Evolutionary conservation across 2,329 filamentous ascomycete species (phyloP).

Genomic region (Fonsecaea monophora): DNA sequence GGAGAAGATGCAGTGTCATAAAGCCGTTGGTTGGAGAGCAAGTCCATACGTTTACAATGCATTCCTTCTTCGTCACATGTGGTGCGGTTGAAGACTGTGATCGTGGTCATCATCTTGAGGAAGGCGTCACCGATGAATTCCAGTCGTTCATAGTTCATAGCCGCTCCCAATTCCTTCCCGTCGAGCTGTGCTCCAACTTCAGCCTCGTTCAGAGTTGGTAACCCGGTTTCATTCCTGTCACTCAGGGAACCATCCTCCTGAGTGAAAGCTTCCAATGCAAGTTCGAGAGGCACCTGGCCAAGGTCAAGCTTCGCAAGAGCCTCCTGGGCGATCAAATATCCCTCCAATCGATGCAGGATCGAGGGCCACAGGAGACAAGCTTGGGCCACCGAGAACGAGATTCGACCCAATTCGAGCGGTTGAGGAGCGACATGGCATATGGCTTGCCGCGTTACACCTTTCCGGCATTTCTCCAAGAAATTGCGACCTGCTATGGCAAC

Average conservation of each 20-base stretch:
- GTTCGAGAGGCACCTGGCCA: conserved; percentile 62
- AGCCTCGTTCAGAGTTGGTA: background rate
- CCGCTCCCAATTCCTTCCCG: conserved; percentile 69
- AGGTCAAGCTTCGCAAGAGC: conserved; percentile 71
- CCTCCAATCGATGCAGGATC: conserved; percentile 83
- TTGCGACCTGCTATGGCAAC: conserved; percentile 80
- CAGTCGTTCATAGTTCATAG: conserved; percentile 90
- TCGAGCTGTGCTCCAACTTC: conserved; percentile 7
- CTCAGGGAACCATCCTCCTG: conserved; percentile 88
- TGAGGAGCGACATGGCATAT: conserved; percentile 76
- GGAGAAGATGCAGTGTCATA: conserved; percentile 75
- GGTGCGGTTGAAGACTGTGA: conserved; percentile 78
- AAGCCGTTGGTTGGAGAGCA: conserved; percentile 90
- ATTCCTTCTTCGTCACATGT: conserved; percentile 83
- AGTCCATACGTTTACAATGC: conserved; percentile 87
- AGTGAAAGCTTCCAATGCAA: conserved; percentile 88
- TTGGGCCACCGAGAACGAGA: conserved; percentile 72
- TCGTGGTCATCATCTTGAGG: conserved; percentile 93
- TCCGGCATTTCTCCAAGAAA: conserved; percentile 72
- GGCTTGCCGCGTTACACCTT: conserved; percentile 55
- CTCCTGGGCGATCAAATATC: conserved; percentile 79
- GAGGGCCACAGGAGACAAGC: conserved; percentile 81
- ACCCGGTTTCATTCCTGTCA: conserved; percentile 59
- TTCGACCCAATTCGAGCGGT: conserved; percentile 76
- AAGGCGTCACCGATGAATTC: conserved; percentile 95